These are phyloP conservation scores for Calonectria crousiana DNA, from an alignment of 2,329 filamentous ascomycete genomes.

Conservation along the genomic window DNA sequence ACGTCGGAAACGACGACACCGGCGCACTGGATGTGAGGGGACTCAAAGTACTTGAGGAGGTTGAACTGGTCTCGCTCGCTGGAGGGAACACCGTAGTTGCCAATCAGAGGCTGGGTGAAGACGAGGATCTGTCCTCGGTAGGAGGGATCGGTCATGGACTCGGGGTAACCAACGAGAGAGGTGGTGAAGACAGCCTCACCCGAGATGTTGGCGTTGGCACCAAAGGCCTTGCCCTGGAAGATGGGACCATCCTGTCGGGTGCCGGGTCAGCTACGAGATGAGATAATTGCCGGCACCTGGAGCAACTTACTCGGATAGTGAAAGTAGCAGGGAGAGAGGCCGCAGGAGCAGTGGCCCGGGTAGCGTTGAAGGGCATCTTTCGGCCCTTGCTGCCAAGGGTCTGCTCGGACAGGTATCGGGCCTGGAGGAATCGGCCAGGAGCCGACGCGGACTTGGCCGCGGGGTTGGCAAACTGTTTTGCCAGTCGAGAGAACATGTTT, in stretches of 20 bases:
- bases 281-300: not conserved
- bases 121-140: slow-evolving; percentile 96
- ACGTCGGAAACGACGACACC: slow-evolving; percentile 97
- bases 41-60: slow-evolving; percentile 97
- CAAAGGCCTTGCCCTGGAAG: slow-evolving; percentile 96
- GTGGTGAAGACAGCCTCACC: slow-evolving; percentile 99
- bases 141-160: slow-evolving; percentile 90
- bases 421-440: slow-evolving; percentile 54
- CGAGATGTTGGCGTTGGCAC: slow-evolving; percentile 95
- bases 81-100: slow-evolving; percentile 98
- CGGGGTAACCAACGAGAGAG: slow-evolving; percentile 96
- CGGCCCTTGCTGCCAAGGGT: slow-evolving; percentile 75
- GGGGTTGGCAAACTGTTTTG: slow-evolving; percentile 65
- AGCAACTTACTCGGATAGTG: slow-evolving; percentile 82
- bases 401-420: slow-evolving; percentile 52
- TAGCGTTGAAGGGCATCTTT: slow-evolving; percentile 70
- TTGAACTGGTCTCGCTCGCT: slow-evolving; percentile 87
- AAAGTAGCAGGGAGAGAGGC: slow-evolving; percentile 79
- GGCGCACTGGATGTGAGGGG: slow-evolving; percentile 94
- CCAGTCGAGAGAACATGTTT: slow-evolving; percentile 72
- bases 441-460: slow-evolving; percentile 59
- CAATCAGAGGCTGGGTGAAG: slow-evolving; percentile 97
- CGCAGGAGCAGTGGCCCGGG: slow-evolving; percentile 73
- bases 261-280: slow-evolving; percentile 22
- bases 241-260: slow-evolving; percentile 83